Conservation (phyloP, 805 yeast genomes). For the Torulaspora microellipsoides region DNA sequence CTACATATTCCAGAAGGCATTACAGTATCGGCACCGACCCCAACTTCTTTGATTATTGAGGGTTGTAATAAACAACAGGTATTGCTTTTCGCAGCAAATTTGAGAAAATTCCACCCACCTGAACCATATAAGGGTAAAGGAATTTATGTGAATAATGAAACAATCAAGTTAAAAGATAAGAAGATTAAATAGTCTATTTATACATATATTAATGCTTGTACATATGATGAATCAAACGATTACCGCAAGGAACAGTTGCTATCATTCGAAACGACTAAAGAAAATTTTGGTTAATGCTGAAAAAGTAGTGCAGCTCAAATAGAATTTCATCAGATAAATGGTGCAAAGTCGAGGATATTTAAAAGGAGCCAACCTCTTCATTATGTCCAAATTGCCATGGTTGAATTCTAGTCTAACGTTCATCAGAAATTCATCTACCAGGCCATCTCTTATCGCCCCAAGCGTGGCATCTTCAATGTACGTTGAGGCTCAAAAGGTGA, state of each 20-base stretch:
- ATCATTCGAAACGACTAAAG: no score
- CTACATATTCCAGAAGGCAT: constrained; percentile 74
- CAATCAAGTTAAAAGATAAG: constrained; percentile 83
- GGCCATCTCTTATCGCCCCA: constrained; percentile 36
- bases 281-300: no score
- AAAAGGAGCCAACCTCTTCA: neutral
- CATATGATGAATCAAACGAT: no score
- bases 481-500: constrained; percentile 43
- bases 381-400: constrained; percentile 7
- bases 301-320: no score
- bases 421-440: constrained; percentile 14
- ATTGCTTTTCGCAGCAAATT: constrained; percentile 78
- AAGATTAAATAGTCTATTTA: constrained; percentile 64
- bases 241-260: no score
- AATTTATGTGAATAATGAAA: constrained; percentile 85
- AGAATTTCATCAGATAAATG: no score
- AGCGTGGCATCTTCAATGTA: constrained; percentile 28
- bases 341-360: no score
- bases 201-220: neutral
- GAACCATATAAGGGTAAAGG: constrained; percentile 99
- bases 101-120: constrained; percentile 87
- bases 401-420: constrained; percentile 2
- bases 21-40: constrained; percentile 71
- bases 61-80: constrained; percentile 88
- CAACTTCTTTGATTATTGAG: constrained; percentile 79